A percentile compares a stretch with the other conserved stretches of the same genome.
Evolutionary conservation across 2,329 filamentous ascomycete species (phyloP).

Genomic region (Botrytis tulipae): DNA sequence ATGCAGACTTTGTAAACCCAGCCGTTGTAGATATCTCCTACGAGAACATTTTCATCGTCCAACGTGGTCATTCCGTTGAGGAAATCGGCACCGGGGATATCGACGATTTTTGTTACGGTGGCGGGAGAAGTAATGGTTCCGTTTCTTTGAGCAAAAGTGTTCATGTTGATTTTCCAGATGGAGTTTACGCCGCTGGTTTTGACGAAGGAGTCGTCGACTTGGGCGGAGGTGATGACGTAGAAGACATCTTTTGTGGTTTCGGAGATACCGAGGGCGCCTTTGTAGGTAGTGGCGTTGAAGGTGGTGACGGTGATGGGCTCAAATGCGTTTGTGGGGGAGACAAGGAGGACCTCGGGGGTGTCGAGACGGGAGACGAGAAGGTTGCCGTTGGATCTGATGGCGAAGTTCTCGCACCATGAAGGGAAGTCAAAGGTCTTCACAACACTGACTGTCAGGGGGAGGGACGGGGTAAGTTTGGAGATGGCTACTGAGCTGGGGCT

Average conservation of each 20-base stretch:
- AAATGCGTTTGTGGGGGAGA: slow-evolving; percentile 35
- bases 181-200: slow-evolving; percentile 29
- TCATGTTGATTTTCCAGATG: slow-evolving; percentile 33
- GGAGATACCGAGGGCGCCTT: slow-evolving; percentile 40
- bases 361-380: slow-evolving; percentile 40
- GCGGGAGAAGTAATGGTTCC: slow-evolving; percentile 11
- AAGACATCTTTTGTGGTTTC: slow-evolving; percentile 40
- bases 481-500: not conserved
- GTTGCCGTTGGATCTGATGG: slow-evolving; percentile 40
- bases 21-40: slow-evolving; percentile 31
- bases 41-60: slow-evolving; percentile 27
- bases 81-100: slow-evolving; percentile 26
- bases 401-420: slow-evolving; percentile 41
- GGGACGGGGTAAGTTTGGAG: not conserved
- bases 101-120: slow-evolving; percentile 20
- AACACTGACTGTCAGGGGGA: slow-evolving; percentile 23
- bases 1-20: slow-evolving; percentile 32
- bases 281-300: slow-evolving; percentile 35
- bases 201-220: slow-evolving; percentile 34
- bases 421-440: slow-evolving; percentile 21
- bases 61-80: slow-evolving; percentile 34
- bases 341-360: slow-evolving; percentile 38
- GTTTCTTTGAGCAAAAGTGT: slow-evolving; percentile 21
- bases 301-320: slow-evolving; percentile 32
- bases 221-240: slow-evolving; percentile 30